Conservation (phyloP, 2,329 filamentous ascomycete species). For the Ambrosiella cleistominuta region DNA sequence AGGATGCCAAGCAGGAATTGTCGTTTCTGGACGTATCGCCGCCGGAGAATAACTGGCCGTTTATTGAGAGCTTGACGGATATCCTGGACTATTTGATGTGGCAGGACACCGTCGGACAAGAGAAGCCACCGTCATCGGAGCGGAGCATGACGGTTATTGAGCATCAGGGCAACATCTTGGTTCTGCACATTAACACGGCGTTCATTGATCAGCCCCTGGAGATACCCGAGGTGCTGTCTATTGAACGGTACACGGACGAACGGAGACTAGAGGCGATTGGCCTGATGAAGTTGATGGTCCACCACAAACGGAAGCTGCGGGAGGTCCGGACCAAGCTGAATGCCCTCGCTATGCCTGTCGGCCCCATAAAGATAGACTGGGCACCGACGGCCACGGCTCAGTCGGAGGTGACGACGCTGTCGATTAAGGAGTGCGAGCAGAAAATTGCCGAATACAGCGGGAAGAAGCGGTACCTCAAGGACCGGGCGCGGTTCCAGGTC, state of each 20-base stretch:
- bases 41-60: slow-evolving; percentile 21
- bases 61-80: slow-evolving; percentile 29
- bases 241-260: slow-evolving; percentile 33
- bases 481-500: slow-evolving; percentile 21
- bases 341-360: background rate
- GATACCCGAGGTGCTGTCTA: slow-evolving; percentile 34
- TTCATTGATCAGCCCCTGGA: slow-evolving; percentile 28
- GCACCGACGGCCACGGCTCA: background rate
- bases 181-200: slow-evolving; percentile 27
- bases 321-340: slow-evolving; percentile 1
- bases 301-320: slow-evolving; percentile 6
- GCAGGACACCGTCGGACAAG: slow-evolving; percentile 24
- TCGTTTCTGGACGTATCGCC: slow-evolving; percentile 26
- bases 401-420: background rate
- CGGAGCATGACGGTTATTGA: slow-evolving; percentile 27
- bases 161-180: slow-evolving; percentile 33
- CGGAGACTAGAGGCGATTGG: slow-evolving; percentile 27
- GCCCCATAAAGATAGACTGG: background rate
- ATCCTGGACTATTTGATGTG: slow-evolving; percentile 32
- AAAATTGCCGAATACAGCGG: slow-evolving; percentile 14
- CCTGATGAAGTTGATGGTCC: slow-evolving; percentile 9
- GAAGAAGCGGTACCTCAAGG: slow-evolving; percentile 21
- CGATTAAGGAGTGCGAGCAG: background rate
- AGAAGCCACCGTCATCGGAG: slow-evolving; percentile 19
- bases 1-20: slow-evolving; percentile 20